These are phyloP conservation scores for Pseudoneurospora amorphoporcata DNA, from an alignment of 495 filamentous ascomycete genomes.

Conservation along the genomic window DNA sequence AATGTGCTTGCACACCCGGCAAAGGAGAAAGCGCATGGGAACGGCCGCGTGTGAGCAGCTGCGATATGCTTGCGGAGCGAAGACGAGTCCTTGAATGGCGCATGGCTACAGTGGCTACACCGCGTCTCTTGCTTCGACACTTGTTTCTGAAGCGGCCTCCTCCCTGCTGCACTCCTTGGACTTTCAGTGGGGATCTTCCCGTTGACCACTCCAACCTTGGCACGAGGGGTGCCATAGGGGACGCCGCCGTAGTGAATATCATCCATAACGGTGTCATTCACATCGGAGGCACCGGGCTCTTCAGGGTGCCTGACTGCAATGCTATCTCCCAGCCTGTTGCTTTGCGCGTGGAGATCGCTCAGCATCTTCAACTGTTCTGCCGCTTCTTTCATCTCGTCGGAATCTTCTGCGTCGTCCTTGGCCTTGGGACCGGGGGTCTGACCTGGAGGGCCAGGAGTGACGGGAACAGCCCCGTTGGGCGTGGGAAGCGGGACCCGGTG, in stretches of 20 bases:
- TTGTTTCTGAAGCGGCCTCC: conserved; percentile 40
- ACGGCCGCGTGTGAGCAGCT: conserved; percentile 56
- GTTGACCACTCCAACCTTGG: conserved; percentile 11
- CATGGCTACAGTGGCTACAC: conserved; percentile 44
- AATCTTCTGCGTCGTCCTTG: conserved; percentile 45
- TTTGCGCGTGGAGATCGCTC: conserved; percentile 22
- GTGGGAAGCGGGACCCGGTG: background rate
- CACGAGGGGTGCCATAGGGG: conserved; percentile 32
- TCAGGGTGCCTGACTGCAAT: conserved; percentile 24
- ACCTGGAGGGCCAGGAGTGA: conserved; percentile 6
- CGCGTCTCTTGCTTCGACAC: conserved; percentile 43
- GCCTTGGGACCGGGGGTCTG: conserved; percentile 9
- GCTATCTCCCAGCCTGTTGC: conserved; percentile 23
- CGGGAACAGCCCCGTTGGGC: background rate
- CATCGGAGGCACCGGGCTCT: conserved; percentile 34
- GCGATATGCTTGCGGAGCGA: conserved; percentile 50
- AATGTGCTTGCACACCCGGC: conserved; percentile 84
- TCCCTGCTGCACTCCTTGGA: conserved; percentile 21
- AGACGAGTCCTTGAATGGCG: conserved; percentile 48
- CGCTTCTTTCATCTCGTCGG: conserved; percentile 49
- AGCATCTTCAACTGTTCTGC: conserved; percentile 48
- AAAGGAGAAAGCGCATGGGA: conserved; percentile 72
- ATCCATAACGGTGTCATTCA: conserved; percentile 28
- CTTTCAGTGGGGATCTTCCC: background rate
- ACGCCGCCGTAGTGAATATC: conserved; percentile 22